Evolutionary conservation across 163 green algal species (phyloP).

Genomic region (Trebouxiophyceae sp.): DNA sequence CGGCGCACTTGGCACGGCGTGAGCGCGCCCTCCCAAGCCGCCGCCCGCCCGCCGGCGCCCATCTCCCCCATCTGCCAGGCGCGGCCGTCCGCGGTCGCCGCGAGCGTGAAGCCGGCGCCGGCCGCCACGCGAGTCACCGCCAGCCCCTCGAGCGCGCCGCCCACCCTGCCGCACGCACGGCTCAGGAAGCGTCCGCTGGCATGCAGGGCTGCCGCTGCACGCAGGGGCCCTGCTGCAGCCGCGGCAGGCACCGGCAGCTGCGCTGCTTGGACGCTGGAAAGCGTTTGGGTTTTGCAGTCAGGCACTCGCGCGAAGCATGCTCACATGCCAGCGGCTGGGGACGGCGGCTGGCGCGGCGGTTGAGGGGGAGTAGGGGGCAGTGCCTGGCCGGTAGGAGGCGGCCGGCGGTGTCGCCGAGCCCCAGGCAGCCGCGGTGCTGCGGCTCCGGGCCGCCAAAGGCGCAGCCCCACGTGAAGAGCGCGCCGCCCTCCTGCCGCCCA

Average conservation of each 20-base stretch:
- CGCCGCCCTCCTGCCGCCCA: slow-evolving; percentile 32
- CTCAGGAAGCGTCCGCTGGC: background rate
- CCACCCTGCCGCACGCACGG: slow-evolving; percentile 30
- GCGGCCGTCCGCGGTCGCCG: slow-evolving; percentile 47
- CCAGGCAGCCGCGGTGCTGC: slow-evolving; percentile 52
- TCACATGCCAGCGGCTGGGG: too few relatives aligned
- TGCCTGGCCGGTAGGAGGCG: slow-evolving; percentile 45
- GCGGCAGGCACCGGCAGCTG: background rate
- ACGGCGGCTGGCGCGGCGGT: too few relatives aligned
- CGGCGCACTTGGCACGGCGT: background rate
- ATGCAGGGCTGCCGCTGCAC: background rate
- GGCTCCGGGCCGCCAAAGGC: slow-evolving; percentile 19
- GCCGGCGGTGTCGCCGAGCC: slow-evolving; percentile 47
- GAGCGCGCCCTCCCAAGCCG: slow-evolving; percentile 54
- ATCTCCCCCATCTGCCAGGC: slow-evolving; percentile 74
- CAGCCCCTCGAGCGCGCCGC: slow-evolving; percentile 16
- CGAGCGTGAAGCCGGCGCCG: slow-evolving; percentile 69
- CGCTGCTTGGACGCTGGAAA: background rate
- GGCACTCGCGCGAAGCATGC: too few relatives aligned
- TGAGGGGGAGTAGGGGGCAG: too few relatives aligned
- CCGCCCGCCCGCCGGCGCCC: slow-evolving; percentile 20
- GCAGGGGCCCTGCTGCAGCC: background rate
- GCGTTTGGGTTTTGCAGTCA: too few relatives aligned
- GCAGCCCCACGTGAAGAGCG: slow-evolving; percentile 74
- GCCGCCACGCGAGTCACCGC: slow-evolving; percentile 48